Percentiles rank a stretch among this genome's conserved stretches.
These are phyloP conservation scores for Diaporthe sp. DNA, from an alignment of 2,329 filamentous ascomycete species.

Conservation along the genomic window DNA sequence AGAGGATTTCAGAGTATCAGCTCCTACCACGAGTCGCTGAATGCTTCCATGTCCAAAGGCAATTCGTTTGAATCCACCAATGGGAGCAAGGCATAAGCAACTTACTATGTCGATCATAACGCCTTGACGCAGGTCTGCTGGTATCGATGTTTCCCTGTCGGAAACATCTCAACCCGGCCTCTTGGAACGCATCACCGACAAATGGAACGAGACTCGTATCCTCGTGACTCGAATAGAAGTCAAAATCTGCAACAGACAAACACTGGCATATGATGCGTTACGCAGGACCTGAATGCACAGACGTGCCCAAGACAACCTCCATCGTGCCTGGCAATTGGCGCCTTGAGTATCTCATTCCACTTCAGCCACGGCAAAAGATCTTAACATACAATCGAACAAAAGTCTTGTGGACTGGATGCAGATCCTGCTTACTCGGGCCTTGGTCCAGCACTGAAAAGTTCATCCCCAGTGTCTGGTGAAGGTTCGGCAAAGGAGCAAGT, in stretches of 20 bases:
- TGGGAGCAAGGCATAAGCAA: slow-evolving; percentile 29
- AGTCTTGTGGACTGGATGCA: neutral
- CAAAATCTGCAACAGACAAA: neutral
- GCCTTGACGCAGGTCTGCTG: neutral
- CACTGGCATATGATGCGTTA: neutral
- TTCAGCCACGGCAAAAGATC: no score
- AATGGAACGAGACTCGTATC: neutral
- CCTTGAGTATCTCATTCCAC: no score
- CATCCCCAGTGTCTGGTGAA: neutral
- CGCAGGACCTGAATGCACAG: neutral
- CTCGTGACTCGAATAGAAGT: neutral
- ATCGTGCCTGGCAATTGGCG: neutral
- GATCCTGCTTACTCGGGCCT: neutral
- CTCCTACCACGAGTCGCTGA: slow-evolving; percentile 69
- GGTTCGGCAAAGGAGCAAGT: neutral
- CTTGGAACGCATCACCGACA: neutral
- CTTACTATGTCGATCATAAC: neutral
- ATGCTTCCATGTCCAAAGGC: slow-evolving; percentile 38
- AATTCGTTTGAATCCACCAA: slow-evolving; percentile 38
- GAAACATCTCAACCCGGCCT: neutral
- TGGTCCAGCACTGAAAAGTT: neutral
- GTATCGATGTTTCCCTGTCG: neutral
- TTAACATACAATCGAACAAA: neutral
- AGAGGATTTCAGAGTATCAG: slow-evolving; percentile 77
- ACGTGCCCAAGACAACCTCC: neutral